Evolutionary conservation across 306 rosid species (phyloP).

Genomic region (Canavalia gladiata): DNA sequence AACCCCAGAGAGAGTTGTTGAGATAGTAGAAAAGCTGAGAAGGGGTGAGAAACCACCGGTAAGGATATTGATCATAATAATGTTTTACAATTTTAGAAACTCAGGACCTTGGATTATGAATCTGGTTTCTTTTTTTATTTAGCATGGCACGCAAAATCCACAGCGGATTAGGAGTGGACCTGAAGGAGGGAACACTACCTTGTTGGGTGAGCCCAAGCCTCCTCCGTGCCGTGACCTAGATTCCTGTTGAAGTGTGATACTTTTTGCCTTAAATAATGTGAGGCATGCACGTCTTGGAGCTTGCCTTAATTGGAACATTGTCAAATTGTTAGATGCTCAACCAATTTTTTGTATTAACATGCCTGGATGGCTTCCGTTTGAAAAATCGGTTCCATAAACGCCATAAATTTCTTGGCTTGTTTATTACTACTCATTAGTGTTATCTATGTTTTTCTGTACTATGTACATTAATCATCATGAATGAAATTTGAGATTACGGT

Average conservation of each 20-base stretch:
- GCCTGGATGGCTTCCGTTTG: slow-evolving; percentile 18
- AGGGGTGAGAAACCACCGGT: slow-evolving; percentile 94
- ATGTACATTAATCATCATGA: slow-evolving; percentile 46
- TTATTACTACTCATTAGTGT: slow-evolving; percentile 23
- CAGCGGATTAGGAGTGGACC: slow-evolving; percentile 81
- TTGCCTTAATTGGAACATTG: slow-evolving; percentile 56
- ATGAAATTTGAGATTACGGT: slow-evolving; percentile 46
- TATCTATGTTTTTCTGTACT: slow-evolving; percentile 44
- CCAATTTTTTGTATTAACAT: slow-evolving; percentile 54
- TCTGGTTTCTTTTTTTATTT: slow-evolving; percentile 33
- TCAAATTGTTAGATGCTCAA: slow-evolving; percentile 51
- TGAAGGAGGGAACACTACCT: slow-evolving; percentile 94
- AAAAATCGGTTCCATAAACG: slow-evolving; percentile 39
- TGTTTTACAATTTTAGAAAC: slow-evolving; percentile 28
- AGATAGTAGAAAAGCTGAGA: slow-evolving; percentile 82
- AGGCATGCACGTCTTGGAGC: slow-evolving; percentile 63
- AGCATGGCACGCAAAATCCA: slow-evolving; percentile 95
- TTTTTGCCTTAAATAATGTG: slow-evolving; percentile 72
- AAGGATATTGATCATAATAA: slow-evolving; percentile 49
- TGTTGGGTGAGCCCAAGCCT: slow-evolving; percentile 79
- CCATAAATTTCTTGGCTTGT: slow-evolving; percentile 46
- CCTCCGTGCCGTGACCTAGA: slow-evolving; percentile 97
- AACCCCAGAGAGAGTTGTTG: slow-evolving; percentile 83
- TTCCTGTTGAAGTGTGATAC: slow-evolving; percentile 67
- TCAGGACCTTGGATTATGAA: neutral